Base-by-base conservation (phyloP, 306 rosid genomes). In the Quercus alba region DNA sequence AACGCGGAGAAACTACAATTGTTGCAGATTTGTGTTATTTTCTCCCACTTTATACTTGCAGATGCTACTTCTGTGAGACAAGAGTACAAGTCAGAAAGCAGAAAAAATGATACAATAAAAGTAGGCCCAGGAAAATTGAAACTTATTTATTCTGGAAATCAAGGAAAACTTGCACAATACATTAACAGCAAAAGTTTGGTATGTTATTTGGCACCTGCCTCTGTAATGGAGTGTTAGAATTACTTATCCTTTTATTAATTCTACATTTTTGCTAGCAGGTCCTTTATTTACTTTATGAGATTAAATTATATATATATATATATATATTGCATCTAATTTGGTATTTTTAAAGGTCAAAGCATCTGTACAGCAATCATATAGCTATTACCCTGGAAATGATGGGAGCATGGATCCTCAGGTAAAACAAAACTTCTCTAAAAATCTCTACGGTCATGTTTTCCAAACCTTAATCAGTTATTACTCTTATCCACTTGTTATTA, bases 11-110 rank as follows among this genome's bases (percentile, higher is more conserved):
- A 26, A 54, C 19, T 85, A 68, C 80, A 70, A 56, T 15, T 77
- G 74, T 28, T 56, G 77, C 18, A 69, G 75, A 28, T 38, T 75
- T 63, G 17, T 66, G 46, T 69, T 74, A 78, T 15, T 76, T 62
- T 49, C 13, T 35, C 85, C 77, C 77, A 19, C 28, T 52, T 77
- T 72, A 58, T 84, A 56, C 72, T 73, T 87, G 74, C 76, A 92
- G 98, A 91, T 64, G 63, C 74, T 79, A 55, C 80, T 59, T 75
- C 90, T 68, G 81, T 81, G 67, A 92, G 85, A 89, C 93, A 97
- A 64, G 70, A 78, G 62, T 44, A 78, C 55, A 74, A 74, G 61
- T 71, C 81, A 78, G 81, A 77, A 3, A 76, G 76, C 28, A 41
- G 72, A 30, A 86, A 81, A 78, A 56, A 75, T 31, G 76, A 87